Percentiles rank a stretch among this genome's conserved stretches.
phyloP scores from a whole-genome alignment of 768 basidiomycete species.

The Hericium rajendrae region DNA sequence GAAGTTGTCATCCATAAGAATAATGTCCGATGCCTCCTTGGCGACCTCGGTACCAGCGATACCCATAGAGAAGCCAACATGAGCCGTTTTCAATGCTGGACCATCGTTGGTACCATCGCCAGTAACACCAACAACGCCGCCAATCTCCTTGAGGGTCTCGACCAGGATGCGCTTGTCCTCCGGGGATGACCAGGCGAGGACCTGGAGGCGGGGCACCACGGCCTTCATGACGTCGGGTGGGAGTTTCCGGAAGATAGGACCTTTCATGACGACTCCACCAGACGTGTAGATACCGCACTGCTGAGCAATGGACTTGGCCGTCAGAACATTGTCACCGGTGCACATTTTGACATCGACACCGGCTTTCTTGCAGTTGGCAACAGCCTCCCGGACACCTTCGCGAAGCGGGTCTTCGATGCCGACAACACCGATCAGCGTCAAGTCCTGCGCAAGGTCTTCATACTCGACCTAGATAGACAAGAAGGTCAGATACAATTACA shows the following conservation, averaged over 20 bases:
- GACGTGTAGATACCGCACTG: slow-evolving; percentile 94
- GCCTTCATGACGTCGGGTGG: slow-evolving; percentile 60
- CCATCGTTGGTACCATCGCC: slow-evolving; percentile 99
- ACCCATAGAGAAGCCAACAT: slow-evolving; percentile 97
- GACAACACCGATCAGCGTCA: slow-evolving; percentile 82
- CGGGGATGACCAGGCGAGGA: slow-evolving; percentile 96
- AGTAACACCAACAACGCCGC: slow-evolving; percentile 91
- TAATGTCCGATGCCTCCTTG: slow-evolving; percentile 98
- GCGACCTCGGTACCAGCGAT: slow-evolving; percentile 96
- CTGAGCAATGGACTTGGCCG: slow-evolving; percentile 89
- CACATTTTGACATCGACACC: slow-evolving; percentile 97
- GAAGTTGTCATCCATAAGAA: slow-evolving; percentile 97
- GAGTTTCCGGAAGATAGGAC: slow-evolving; percentile 83
- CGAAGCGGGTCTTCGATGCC: slow-evolving; percentile 97
- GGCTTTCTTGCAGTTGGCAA: slow-evolving; percentile 76
- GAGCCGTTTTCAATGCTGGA: slow-evolving; percentile 88
- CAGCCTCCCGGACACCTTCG: slow-evolving; percentile 81
- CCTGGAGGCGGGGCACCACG: slow-evolving; percentile 86
- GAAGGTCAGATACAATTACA: background rate
- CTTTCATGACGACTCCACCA: slow-evolving; percentile 97
- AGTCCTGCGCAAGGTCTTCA: slow-evolving; percentile 53
- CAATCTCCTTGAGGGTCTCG: slow-evolving; percentile 74
- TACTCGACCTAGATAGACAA: slow-evolving; percentile 46
- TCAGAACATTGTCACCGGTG: slow-evolving; percentile 94
- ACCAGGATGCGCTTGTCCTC: slow-evolving; percentile 95